Base-by-base conservation (phyloP, 2,329 filamentous ascomycete species). In the Penicillium sp. region DNA sequence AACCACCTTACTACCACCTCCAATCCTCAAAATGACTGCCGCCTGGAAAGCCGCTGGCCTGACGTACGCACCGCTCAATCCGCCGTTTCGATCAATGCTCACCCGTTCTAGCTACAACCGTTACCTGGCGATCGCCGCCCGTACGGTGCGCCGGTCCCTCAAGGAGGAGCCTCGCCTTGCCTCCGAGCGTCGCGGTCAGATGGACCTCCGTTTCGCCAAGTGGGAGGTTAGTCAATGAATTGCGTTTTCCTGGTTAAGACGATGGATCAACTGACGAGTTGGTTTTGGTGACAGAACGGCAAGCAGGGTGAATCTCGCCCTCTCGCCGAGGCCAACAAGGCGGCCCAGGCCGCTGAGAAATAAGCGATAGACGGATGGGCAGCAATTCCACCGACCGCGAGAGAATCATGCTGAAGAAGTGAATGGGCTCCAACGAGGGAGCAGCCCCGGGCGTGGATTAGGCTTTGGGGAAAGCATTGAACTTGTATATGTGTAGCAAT, bases 1-100 rank as follows among this genome's bases (percentile, higher is more conserved):
- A 57, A 57, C 41, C 47, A 51, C 45, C 49, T 44, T 47, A 47
- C 48, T 49, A 47, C 46, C 5, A 45, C 44, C 43, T 48, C 54
- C 50, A 52, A 51, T 13, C 43, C 51, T 65, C 79, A 86, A 79
- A 74, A 98, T 96, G 92, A 77, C 84, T 73, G 90, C 89, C 76
- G 86, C 89, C 67, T 98, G 90, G 92, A 96, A 95, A 85, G 80
- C 89, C 66, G 86, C 92, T 69, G 92, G 92, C 72, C 77, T 96
- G 67, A 93, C 82, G 89, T 95, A 84, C 70, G 86, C 77, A 33
- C 44, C 48, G 46, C 45, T 28, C 10, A 28, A 11, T 25, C 4
- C 26, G 29, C 29, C 29, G 11, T 25, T 35, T 12, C 22, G 31
- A 26, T 16, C 32, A 47, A 51, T 44, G 52, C 59, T 60, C 43